Base-by-base conservation (phyloP, 768 basidiomycete species). In the Trametes maxima region DNA sequence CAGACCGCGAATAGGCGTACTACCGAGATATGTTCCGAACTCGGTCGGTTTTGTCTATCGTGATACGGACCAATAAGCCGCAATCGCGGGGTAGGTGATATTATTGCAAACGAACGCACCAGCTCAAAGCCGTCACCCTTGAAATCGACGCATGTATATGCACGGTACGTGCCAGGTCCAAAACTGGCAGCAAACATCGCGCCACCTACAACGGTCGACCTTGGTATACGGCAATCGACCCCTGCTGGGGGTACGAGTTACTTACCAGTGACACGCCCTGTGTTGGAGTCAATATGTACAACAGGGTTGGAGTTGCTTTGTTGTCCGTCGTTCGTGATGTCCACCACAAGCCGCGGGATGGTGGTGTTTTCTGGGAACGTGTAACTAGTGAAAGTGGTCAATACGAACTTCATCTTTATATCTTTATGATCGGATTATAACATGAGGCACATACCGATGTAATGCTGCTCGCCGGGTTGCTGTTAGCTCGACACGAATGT, bases 321-420 rank as follows among this genome's bases (percentile, higher is more conserved):
- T 63, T 82, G 80, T 0, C 85, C 85, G 65, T 87, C 87, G 62
- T 86, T 84, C 1, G 85, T 85, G 51, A 87, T 76, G 59, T 88
- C 87, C 13, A 87, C 76, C 19, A 82, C 72, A 24, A 88, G 79
- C 3, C 85, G 79, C 1, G 86, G 86, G 28, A 66, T 64, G 17
- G 39, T 50, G 10, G 66, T 53, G 40, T 62, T 62, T 8, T 65
- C 50, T 2, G 72, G 73, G 62, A 74, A 74, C 7, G 72, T 74
- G 52, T 74, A 72, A 21, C 70, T 71, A 47, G 37, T 10, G 12
- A 25, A 17, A 33, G 37, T 16, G 40, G 8, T 16, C 2, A 42
- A 22, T 21, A 43, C 48, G 51, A n/a, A n/a, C n/a, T n/a, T n/a
- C n/a, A n/a, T n/a, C n/a, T n/a, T n/a, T n/a, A 44, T 24, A 28